phyloP scores from a whole-genome alignment of 1,284 basidiomycete species.

The Athelia psychrophila region DNA sequence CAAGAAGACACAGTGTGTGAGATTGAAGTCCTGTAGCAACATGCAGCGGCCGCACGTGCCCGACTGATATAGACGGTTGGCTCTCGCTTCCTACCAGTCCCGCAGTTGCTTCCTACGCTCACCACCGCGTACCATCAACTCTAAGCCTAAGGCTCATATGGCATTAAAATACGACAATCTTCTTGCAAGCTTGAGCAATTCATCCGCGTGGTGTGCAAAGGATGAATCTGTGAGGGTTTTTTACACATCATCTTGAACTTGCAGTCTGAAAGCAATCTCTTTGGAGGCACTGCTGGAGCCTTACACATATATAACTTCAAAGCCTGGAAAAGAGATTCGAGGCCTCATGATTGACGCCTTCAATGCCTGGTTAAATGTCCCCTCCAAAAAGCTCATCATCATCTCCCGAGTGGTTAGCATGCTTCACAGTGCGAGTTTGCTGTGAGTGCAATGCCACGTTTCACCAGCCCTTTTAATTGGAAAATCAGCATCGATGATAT shows the following conservation, averaged over 20 bases:
- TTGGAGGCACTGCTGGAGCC: conserved; percentile 74
- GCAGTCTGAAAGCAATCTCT: neutral
- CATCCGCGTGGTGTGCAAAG: neutral
- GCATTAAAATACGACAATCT: neutral
- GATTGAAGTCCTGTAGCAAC: no score
- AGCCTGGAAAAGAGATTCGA: conserved; percentile 94
- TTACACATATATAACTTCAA: conserved; percentile 83
- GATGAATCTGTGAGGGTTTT: neutral
- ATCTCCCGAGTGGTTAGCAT: conserved; percentile 87
- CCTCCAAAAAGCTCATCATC: conserved; percentile 63
- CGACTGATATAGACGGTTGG: no score
- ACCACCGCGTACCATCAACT: no score
- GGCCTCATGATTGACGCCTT: conserved; percentile 90
- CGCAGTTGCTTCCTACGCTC: no score
- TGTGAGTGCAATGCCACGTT: conserved; percentile 58
- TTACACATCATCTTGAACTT: neutral
- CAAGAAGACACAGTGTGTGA: no score
- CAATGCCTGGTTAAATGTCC: conserved; percentile 90
- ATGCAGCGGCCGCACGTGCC: no score
- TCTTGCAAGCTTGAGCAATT: neutral
- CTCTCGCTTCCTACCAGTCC: no score
- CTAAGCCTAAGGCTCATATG: no score
- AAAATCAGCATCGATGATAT: conserved; percentile 92
- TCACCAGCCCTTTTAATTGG: neutral
- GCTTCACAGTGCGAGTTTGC: conserved; percentile 91